A percentile compares a stretch with the other conserved stretches of the same genome.
Conservation (phyloP, 768 basidiomycete genomes). For the Kwoniella botswanensis region DNA sequence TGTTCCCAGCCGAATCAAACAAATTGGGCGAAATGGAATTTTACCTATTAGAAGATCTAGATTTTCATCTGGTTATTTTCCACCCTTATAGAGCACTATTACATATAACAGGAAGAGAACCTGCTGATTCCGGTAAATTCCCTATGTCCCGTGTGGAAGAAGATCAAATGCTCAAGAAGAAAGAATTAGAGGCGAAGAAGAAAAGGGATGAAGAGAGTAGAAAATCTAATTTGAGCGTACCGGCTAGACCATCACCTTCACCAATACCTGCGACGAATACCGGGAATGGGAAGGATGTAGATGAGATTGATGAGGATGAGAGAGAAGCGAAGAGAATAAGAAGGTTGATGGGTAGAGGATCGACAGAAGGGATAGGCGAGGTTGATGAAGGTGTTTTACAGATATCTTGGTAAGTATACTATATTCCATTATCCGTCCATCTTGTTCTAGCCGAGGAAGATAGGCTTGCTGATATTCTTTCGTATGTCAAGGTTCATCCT, state of each 20-base stretch:
- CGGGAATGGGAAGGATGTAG: conserved; percentile 3
- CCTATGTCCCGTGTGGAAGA: conserved; percentile 45
- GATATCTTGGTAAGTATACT: conserved; percentile 76
- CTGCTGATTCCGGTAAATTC: conserved; percentile 58
- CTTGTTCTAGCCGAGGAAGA: neutral
- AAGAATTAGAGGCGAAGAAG: conserved; percentile 67
- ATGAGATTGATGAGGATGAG: conserved; percentile 27
- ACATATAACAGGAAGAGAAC: conserved; percentile 72
- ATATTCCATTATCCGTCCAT: neutral
- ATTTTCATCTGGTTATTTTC: conserved; percentile 90
- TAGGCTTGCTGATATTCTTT: neutral
- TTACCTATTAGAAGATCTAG: conserved; percentile 93
- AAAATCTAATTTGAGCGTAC: conserved; percentile 17
- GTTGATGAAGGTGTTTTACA: conserved; percentile 70
- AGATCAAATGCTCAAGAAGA: conserved; percentile 35
- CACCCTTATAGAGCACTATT: conserved; percentile 92
- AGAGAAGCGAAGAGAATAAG: conserved; percentile 44
- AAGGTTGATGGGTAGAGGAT: conserved; percentile 53
- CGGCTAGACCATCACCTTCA: conserved; percentile 1
- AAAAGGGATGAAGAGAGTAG: conserved; percentile 59
- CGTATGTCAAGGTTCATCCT: conserved; percentile 76
- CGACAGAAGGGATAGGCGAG: conserved; percentile 54
- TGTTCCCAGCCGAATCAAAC: conserved; percentile 84
- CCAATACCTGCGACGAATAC: neutral
- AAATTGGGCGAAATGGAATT: conserved; percentile 99